A percentile compares a stretch with the other conserved stretches of the same genome.
Conservation (phyloP, 179 eudicot species). For the Carnegiea gigantea region DNA sequence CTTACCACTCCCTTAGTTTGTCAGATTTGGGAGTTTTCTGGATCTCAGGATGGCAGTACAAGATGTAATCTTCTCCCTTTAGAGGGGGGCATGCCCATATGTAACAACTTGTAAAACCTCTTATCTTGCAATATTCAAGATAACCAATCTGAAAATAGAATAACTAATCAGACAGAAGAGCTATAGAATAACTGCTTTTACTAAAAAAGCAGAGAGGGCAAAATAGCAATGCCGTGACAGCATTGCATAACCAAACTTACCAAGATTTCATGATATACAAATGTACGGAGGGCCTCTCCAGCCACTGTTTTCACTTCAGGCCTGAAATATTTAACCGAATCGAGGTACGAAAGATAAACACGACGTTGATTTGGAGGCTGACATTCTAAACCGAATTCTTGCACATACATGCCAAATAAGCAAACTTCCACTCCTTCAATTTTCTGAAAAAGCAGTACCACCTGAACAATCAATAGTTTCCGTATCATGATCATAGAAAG, state of each 20-base stretch:
- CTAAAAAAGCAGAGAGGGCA: not conserved
- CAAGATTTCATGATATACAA: slow-evolving; percentile 97
- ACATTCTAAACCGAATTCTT: slow-evolving; percentile 95
- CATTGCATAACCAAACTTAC: slow-evolving; percentile 35
- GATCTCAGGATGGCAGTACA: slow-evolving; percentile 99
- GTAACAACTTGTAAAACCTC: slow-evolving; percentile 97
- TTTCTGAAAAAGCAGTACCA: slow-evolving; percentile 87
- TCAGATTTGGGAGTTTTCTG: slow-evolving; percentile 99
- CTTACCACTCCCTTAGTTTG: slow-evolving; percentile 98
- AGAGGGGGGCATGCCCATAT: slow-evolving; percentile 99
- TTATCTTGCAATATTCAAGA: slow-evolving; percentile 89
- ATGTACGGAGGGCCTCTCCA: slow-evolving; percentile 97
- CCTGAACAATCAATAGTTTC: slow-evolving; percentile 46
- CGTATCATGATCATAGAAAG: not conserved
- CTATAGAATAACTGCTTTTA: not conserved
- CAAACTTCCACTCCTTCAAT: slow-evolving; percentile 99
- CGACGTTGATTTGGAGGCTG: slow-evolving; percentile 88
- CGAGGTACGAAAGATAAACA: slow-evolving; percentile 93
- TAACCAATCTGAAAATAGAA: slow-evolving; percentile 75
- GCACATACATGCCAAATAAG: slow-evolving; percentile 98
- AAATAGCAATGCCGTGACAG: not conserved
- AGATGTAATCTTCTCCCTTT: slow-evolving; percentile 98
- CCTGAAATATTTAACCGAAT: slow-evolving; percentile 96
- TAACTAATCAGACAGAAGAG: not conserved
- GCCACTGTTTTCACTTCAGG: slow-evolving; percentile 84